These are phyloP conservation scores for Chenopodium formosanum DNA, from an alignment of 148 eudicot genomes.

Conservation along the genomic window DNA sequence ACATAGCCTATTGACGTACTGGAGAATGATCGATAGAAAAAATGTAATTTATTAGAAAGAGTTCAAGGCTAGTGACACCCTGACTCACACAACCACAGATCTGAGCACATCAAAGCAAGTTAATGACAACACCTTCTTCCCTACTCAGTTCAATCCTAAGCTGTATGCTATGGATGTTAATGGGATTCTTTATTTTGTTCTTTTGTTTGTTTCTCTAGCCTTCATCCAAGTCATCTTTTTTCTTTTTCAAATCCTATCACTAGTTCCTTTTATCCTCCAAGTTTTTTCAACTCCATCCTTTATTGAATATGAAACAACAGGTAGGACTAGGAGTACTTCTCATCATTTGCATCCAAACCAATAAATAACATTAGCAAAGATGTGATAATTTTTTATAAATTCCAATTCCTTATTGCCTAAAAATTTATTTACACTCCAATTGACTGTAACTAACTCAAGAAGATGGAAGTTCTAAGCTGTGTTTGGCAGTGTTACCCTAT, in stretches of 20 bases:
- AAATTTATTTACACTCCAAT: background rate
- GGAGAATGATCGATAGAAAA: background rate
- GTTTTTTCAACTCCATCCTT: background rate
- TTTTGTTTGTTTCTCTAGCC: background rate
- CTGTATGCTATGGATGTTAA: background rate
- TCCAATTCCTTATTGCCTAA: background rate
- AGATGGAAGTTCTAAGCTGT: background rate
- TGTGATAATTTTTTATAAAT: background rate
- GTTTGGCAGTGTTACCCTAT: background rate
- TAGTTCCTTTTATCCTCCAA: background rate
- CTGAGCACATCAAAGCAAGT: background rate
- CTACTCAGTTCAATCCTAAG: slow-evolving; percentile 4
- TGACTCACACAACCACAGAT: background rate
- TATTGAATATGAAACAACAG: background rate
- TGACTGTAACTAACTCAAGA: background rate
- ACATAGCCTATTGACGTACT: background rate
- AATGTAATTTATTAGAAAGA: background rate
- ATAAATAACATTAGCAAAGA: background rate
- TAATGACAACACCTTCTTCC: background rate
- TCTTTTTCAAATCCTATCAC: too few relatives aligned
- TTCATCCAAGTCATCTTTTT: background rate
- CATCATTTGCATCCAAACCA: background rate
- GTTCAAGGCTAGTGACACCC: background rate
- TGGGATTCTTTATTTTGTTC: background rate
- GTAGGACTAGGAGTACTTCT: background rate